Evolutionary conservation across 768 basidiomycete species (phyloP), one percentile per base, ranked within the genome.

Genomic region (Trametes cubensis): DNA sequence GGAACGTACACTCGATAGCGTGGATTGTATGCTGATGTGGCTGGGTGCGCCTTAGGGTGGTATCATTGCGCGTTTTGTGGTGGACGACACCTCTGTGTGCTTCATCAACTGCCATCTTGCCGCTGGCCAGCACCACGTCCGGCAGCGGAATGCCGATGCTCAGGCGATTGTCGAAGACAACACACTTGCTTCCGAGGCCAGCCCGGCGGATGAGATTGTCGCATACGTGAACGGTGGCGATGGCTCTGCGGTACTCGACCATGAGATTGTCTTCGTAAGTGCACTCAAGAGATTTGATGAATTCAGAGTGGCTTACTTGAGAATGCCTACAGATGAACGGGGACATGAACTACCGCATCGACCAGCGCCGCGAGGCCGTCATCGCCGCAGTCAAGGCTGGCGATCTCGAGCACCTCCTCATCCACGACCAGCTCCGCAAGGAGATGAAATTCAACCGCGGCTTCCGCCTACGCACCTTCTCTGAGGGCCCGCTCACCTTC

Each of bases 51-150:
- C 55, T 11, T 67, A 95, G 92, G 95, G 95, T 10, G 95, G 89
- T 0, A 95, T 97, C 64, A 83, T 95, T n/a, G 85, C 90, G 3
- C 85, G 95, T 20, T 87, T 97, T 63, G 84, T 95, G 7, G 81
- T 98, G 47, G 94, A 94, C 62, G 94, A 98, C 73, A 90, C 95
- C 1, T 95, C 93, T 0, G 72, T 98, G 15, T 98, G 96, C 75
- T 90, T 97, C 69, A 86, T 98, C 77, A 99, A 99, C 75, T 94
- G 92, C 66, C 96, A 99, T 80, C 83, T 99, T 61, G 96, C 95
- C n/a, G 93, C 94, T 6, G 96, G 96, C 1, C 95, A 98, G 69
- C 83, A 84, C 58, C 89, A 90, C 52, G 83, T 90, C 18, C 83
- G 90, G 1, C 81, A 90, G 63, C 83, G 96, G 18, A 97, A 97